These are phyloP conservation scores for Fonsecaea pedrosoi DNA, from an alignment of 2,329 filamentous ascomycete genomes.

Conservation along the genomic window DNA sequence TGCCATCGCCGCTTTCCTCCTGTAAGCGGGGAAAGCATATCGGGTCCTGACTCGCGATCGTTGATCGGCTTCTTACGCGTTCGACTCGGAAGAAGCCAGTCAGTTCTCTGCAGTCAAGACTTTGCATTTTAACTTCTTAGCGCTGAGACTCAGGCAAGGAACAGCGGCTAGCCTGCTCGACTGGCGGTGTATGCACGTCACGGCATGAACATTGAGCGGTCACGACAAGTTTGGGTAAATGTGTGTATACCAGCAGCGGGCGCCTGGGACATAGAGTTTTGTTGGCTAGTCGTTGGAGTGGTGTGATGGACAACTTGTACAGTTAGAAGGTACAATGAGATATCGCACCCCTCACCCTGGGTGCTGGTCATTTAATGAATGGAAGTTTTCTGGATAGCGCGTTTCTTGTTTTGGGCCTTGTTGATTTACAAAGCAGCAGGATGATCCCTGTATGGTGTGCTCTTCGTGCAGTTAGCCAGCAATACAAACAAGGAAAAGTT, in stretches of 20 bases:
- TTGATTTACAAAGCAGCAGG: too few relatives aligned
- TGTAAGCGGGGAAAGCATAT: constrained; percentile 36
- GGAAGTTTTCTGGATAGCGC: constrained; percentile 19
- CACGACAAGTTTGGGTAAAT: constrained; percentile 24
- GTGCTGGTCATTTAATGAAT: constrained; percentile 26
- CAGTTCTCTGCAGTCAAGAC: constrained; percentile 1
- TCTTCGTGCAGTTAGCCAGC: background rate
- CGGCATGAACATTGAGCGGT: constrained; percentile 22
- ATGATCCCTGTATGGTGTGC: too few relatives aligned
- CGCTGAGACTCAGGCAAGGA: constrained; percentile 15
- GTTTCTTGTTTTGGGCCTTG: background rate
- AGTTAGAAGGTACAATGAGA: constrained; percentile 24
- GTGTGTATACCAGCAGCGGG: constrained; percentile 21
- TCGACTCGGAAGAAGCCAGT: background rate
- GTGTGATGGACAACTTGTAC: constrained; percentile 23
- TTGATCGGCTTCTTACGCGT: background rate
- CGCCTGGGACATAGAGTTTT: constrained; percentile 19
- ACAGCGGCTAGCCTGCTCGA: constrained; percentile 11
- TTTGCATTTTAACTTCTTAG: constrained; percentile 33
- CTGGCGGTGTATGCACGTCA: background rate
- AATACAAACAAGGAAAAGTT: background rate
- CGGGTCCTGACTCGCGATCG: constrained; percentile 17
- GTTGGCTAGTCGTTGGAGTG: constrained; percentile 21
- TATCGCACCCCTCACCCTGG: constrained; percentile 29
- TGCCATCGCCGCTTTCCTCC: constrained; percentile 40